Percentiles rank a stretch among this genome's conserved stretches.
Conservation (phyloP, 352 stramenopile genomes). For the Pythium utonaiense region DNA sequence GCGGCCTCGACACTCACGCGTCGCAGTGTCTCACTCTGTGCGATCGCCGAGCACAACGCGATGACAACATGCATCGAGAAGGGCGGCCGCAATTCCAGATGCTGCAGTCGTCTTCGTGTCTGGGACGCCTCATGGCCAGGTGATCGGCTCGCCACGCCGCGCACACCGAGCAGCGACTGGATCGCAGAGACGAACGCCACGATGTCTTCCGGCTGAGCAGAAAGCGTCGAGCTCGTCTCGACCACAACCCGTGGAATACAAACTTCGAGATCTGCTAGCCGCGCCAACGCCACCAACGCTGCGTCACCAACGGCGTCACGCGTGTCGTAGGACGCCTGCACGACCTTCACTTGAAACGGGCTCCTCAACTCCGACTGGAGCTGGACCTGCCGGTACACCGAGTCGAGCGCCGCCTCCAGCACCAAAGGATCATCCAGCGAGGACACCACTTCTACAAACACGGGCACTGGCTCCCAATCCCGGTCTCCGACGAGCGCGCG, state of each 20-base stretch:
- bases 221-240: neutral
- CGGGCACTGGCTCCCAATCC: neutral
- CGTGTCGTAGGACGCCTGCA: neutral
- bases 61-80: conserved; percentile 1
- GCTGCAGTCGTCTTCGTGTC: neutral
- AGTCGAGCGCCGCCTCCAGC: neutral
- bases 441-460: neutral
- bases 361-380: neutral
- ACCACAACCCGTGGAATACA: neutral
- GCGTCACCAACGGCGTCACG: too few species aligned
- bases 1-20: neutral
- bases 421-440: neutral
- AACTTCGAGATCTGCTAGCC: neutral
- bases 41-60: conserved; percentile 2
- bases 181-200: neutral
- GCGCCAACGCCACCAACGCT: neutral
- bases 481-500: neutral
- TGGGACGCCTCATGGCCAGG: neutral
- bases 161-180: neutral
- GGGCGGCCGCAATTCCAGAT: neutral
- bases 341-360: neutral
- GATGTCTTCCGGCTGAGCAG: neutral
- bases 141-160: neutral
- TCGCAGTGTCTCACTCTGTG: conserved; percentile 1
- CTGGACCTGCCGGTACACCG: too few species aligned